Conservation (phyloP, 2,329 filamentous ascomycete genomes). For the Aspergillus quadricinctus region DNA sequence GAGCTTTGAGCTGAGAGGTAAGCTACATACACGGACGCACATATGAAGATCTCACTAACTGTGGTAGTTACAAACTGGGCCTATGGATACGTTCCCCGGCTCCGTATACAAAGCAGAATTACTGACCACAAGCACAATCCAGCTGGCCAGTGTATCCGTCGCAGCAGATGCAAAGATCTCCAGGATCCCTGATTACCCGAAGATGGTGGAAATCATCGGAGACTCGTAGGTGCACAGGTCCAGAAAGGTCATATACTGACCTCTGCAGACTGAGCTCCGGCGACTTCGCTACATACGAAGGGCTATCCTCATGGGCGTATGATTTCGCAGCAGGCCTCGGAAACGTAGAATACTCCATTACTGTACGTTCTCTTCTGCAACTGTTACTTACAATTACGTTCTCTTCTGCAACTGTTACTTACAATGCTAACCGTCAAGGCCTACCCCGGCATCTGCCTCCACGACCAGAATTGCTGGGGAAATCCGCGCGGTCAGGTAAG, state of each 20-base stretch:
- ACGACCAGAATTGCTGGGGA: constrained; percentile 54
- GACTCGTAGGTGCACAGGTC: constrained; percentile 27
- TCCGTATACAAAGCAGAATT: background rate
- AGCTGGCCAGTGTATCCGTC: constrained; percentile 51
- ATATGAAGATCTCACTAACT: background rate
- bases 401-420: background rate
- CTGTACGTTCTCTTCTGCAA: constrained; percentile 19
- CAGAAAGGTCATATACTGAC: constrained; percentile 41
- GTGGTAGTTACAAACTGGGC: constrained; percentile 55
- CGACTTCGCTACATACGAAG: constrained; percentile 55
- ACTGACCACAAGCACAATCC: constrained; percentile 36
- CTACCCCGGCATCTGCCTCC: constrained; percentile 56
- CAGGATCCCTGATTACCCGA: constrained; percentile 33
- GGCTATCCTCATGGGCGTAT: constrained; percentile 53
- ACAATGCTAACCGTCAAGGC: constrained; percentile 13
- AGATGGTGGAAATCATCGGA: constrained; percentile 42
- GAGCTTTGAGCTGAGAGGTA: constrained; percentile 50
- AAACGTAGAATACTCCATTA: constrained; percentile 55
- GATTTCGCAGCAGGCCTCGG: constrained; percentile 54
- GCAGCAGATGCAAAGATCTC: constrained; percentile 43
- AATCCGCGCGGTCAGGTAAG: constrained; percentile 45
- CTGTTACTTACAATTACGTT: constrained; percentile 1
- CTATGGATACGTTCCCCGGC: constrained; percentile 41
- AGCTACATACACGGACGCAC: background rate
- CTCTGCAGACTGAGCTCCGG: constrained; percentile 49